Evolutionary conservation across 768 basidiomycete species (phyloP).

Genomic region (Suillus americanus): DNA sequence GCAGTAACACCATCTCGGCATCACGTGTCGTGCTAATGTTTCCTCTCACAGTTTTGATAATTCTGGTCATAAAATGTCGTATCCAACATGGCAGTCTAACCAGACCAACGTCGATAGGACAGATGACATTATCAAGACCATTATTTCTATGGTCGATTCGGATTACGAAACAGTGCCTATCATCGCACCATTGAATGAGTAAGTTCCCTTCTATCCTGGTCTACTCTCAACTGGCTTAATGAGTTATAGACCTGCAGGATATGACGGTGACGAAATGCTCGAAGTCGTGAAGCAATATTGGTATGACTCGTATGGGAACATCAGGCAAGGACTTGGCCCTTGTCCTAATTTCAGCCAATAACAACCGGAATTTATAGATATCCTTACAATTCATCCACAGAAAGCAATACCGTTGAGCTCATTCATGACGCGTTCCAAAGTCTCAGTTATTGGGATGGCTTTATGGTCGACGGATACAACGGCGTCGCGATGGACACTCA

Average conservation of each 20-base stretch:
- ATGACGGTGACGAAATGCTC: conserved; percentile 41
- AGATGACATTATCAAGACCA: conserved; percentile 55
- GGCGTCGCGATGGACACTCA: conserved; percentile 55
- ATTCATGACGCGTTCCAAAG: conserved; percentile 6
- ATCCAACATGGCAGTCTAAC: conserved; percentile 54
- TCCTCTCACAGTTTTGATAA: conserved; percentile 61
- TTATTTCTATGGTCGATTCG: conserved; percentile 52
- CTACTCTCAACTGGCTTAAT: not conserved
- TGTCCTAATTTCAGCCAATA: conserved; percentile 32
- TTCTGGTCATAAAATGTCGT: conserved; percentile 60
- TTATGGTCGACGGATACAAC: conserved; percentile 51
- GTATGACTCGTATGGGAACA: conserved; percentile 56
- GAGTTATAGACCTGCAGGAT: conserved; percentile 46
- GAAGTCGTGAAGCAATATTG: conserved; percentile 52
- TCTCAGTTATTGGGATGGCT: conserved; percentile 39
- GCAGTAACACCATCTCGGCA: not conserved
- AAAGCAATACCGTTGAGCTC: conserved; percentile 9
- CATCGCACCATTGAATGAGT: conserved; percentile 69
- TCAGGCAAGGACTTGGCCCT: conserved; percentile 41
- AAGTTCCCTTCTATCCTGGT: not conserved
- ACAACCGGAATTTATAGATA: conserved; percentile 4
- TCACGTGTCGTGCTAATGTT: not conserved
- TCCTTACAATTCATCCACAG: not conserved
- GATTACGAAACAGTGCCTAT: conserved; percentile 59
- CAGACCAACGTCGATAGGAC: conserved; percentile 45